Evolutionary conservation across 495 filamentous ascomycete species (phyloP), one percentile per base, ranked within the genome.

Genomic region (Tricharina praecox): DNA sequence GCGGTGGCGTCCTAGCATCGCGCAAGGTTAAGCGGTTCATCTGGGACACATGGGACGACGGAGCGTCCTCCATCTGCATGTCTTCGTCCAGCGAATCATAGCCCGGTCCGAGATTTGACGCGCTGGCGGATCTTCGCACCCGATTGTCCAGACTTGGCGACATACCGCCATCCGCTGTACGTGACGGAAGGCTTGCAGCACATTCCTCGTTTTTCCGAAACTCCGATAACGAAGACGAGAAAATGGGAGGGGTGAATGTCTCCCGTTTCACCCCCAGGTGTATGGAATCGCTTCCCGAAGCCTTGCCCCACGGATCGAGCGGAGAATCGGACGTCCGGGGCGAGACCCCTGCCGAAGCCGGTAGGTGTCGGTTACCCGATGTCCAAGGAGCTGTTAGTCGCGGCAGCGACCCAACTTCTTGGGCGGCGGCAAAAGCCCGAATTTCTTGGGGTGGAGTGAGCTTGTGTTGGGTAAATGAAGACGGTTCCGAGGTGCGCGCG

Each of bases 201-300:
- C 45, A 37, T 60, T 55, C n/a, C 5, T 51, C 56, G 24, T 58
- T 56, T 34, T 44, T 60, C 20, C 52, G 57, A 36, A 52, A 55
- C 20, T 60, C 52, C 18, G 46, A 50, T 46, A 59, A 53, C 23
- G 49, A n/a, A n/a, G n/a, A 50, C 45, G 42, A 60, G 4, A 44
- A 44, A 40, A 13, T 53, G 18, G 50, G 38, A 16, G 51, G 41
- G n/a, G n/a, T n/a, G n/a, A n/a, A n/a, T n/a, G n/a, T 34, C n/a
- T 55, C 50, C 2, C 33, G 53, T 23, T 41, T 39, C 18, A 50
- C 23, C 15, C 51, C 57, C 5, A 60, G 24, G 9, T 28, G 45
- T 25, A 58, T 36, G 8, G 39, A 11, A 21, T 59, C 55, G n/a
- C 53, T 50, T 25, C 26, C 33, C 19, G 48, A 55, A 18, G 50